These are phyloP conservation scores for Fusarium fracticaudum DNA, from an alignment of 2,329 filamentous ascomycete species.

Conservation along the genomic window DNA sequence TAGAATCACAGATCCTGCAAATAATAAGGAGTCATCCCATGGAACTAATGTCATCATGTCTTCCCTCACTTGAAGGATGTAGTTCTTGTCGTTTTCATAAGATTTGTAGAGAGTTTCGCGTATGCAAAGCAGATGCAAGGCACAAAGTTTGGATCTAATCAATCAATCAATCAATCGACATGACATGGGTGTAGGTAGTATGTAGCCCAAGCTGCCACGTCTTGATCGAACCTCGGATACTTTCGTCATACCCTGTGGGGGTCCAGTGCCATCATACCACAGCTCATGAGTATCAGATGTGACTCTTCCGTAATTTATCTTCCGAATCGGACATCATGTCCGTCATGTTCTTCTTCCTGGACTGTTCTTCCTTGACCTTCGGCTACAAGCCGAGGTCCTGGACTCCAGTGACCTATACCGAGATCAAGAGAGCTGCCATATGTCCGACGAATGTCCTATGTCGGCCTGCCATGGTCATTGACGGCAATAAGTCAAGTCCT, in stretches of 20 bases:
- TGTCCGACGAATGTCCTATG: constrained; percentile 12
- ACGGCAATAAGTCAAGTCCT: background rate
- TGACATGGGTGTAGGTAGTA: background rate
- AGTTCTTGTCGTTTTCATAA: background rate
- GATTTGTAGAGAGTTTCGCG: background rate
- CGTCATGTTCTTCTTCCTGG: background rate
- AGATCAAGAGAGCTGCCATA: constrained; percentile 13
- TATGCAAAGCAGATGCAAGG: background rate
- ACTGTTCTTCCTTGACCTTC: background rate
- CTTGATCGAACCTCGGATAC: background rate
- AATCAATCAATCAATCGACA: background rate
- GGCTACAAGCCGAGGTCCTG: constrained; percentile 26
- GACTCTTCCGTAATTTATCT: background rate
- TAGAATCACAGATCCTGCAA: constrained; percentile 14
- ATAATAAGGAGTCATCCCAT: background rate
- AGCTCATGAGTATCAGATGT: constrained; percentile 2
- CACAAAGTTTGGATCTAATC: background rate
- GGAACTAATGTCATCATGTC: too few relatives aligned
- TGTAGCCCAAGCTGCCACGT: background rate
- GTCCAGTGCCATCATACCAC: background rate
- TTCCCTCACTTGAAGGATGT: background rate
- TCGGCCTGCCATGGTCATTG: background rate
- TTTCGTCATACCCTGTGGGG: background rate
- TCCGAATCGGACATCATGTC: constrained; percentile 14
- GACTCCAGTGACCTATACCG: background rate